A percentile compares a stretch with the other conserved stretches of the same genome.
phyloP scores from a whole-genome alignment of 2,329 filamentous ascomycete species.

The Arthroderma sp. region DNA sequence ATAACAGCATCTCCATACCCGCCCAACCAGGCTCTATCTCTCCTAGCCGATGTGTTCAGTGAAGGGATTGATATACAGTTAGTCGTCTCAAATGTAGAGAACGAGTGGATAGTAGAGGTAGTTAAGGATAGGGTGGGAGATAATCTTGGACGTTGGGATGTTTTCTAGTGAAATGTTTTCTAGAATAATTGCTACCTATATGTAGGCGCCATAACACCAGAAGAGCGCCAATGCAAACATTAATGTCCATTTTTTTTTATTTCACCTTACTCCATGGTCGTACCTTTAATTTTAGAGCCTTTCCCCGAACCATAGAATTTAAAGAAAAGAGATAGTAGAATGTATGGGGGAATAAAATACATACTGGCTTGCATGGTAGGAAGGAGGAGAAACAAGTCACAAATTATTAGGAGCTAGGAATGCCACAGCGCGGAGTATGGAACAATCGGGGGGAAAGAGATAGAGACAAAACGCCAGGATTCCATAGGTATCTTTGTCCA shows the following conservation, averaged over 20 bases:
- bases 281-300: neutral
- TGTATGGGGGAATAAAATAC: neutral
- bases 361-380: neutral
- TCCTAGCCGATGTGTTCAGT: constrained; percentile 28
- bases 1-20: neutral
- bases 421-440: neutral
- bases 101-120: constrained; percentile 25
- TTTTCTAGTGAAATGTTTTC: constrained; percentile 11
- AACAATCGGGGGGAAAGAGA: neutral
- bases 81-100: constrained; percentile 23
- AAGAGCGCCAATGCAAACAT: neutral
- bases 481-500: neutral
- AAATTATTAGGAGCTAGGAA: neutral
- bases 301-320: neutral
- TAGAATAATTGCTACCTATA: neutral
- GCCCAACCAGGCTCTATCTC: constrained; percentile 16
- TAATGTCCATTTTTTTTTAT: neutral
- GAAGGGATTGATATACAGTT: constrained; percentile 32
- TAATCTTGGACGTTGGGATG: constrained; percentile 28
- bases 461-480: neutral
- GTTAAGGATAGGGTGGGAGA: constrained; percentile 30
- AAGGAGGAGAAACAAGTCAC: neutral
- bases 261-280: neutral
- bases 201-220: neutral
- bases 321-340: neutral